Base-by-base conservation (phyloP, 139 green algal genomes). In the Bryopsis sp. region DNA sequence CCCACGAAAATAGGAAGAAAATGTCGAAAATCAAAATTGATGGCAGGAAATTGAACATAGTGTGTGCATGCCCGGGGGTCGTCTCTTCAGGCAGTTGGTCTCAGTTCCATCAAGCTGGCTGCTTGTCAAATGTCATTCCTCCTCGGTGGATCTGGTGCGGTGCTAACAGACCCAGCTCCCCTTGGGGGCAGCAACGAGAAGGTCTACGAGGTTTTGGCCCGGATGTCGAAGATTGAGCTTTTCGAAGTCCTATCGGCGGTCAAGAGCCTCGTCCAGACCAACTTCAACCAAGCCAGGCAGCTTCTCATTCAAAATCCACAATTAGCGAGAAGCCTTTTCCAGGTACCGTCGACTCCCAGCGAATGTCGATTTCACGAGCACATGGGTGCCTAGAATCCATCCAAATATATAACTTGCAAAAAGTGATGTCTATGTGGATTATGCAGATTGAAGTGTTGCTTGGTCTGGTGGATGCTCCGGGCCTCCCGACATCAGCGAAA, bases 41-140 rank as follows among this genome's bases (percentile, higher is more conserved):
- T n/a, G n/a, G n/a, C n/a, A n/a, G n/a, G n/a, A n/a, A n/a, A n/a
- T n/a, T n/a, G n/a, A n/a, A n/a, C n/a, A n/a, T n/a, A n/a, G n/a
- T n/a, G n/a, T n/a, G 34, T 62, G 50, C 50, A 62, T 15, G 5
- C 15, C 35, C 5, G 3, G 50, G 1, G 3, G 6, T 64, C 48
- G 8, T 67, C 22, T 8, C 35, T 47, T 33, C 64, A 70, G 39
- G 2, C 50, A 28, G 64, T 78, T 39, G 73, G 73, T 0, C 58
- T 78, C 38, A 65, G 74, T 8, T 38, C 58, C 7, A 62, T 70
- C 2, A 24, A 35, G 32, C n/a, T 31, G 3, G 70, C 70, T 1
- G 60, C 60, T 2, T 39, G 63, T 8, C 29, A 46, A 36, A 48
- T 75, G 43, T 29, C 36, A 15, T 54, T 46, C 0, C 48, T 75